Conservation (phyloP, 164 flowering plant species). For the Nymphaea colorata region DNA sequence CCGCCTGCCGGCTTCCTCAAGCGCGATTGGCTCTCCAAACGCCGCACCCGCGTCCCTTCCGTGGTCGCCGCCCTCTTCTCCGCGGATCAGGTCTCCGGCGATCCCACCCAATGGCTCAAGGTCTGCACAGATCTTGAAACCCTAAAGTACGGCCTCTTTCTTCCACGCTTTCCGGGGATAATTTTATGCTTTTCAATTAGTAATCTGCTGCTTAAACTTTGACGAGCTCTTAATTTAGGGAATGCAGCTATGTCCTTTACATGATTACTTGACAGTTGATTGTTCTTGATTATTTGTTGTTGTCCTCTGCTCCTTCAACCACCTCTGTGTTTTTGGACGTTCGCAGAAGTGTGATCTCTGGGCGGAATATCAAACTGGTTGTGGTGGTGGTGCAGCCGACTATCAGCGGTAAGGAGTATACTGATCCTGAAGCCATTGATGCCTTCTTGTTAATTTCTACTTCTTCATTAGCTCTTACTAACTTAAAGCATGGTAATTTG, state of each 20-base stretch:
- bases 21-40: conserved; percentile 81
- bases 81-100: conserved; percentile 58
- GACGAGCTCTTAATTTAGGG: background rate
- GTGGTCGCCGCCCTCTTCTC: conserved; percentile 68
- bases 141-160: conserved; percentile 46
- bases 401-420: conserved; percentile 29
- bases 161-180: conserved; percentile 1
- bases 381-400: conserved; percentile 54
- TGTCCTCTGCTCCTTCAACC: background rate
- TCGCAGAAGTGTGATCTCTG: conserved; percentile 45
- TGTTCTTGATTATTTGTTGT: background rate
- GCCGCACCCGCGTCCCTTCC: conserved; percentile 68
- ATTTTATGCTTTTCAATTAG: background rate
- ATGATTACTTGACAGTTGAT: background rate
- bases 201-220: background rate
- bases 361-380: conserved; percentile 66
- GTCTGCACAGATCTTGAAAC: conserved; percentile 79
- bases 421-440: background rate
- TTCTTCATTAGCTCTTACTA: background rate
- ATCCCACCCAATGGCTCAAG: conserved; percentile 88
- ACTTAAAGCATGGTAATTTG: background rate
- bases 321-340: background rate
- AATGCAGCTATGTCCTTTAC: background rate
- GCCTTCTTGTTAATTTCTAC: background rate
- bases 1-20: conserved; percentile 42